Evolutionary conservation across 1,284 basidiomycete genomes (phyloP).

Genomic region (Neolentinus lepideus): DNA sequence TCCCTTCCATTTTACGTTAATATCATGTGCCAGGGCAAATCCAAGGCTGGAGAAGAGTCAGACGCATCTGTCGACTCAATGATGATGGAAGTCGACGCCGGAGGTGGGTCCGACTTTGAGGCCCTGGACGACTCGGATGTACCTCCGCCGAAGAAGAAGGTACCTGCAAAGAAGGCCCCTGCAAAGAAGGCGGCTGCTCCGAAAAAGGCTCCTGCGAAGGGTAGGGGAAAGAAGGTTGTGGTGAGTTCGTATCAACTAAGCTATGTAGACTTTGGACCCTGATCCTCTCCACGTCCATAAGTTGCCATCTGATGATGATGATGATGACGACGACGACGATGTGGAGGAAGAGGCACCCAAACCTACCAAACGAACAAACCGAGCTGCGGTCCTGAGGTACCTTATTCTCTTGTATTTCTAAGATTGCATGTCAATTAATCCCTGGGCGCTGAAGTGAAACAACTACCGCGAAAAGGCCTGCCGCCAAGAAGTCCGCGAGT

Average conservation of each 20-base stretch:
- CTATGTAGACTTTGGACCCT: neutral
- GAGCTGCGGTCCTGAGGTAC: constrained; percentile 59
- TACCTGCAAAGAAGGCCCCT: constrained; percentile 16
- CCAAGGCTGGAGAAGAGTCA: constrained; percentile 25
- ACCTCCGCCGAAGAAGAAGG: constrained; percentile 44
- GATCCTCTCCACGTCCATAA: neutral
- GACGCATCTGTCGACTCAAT: constrained; percentile 76
- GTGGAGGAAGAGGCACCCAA: constrained; percentile 45
- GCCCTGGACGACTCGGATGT: constrained; percentile 37
- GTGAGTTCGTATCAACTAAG: constrained; percentile 22
- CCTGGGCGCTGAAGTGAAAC: constrained; percentile 25
- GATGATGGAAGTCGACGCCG: constrained; percentile 55
- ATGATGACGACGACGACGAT: constrained; percentile 49
- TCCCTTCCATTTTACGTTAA: constrained; percentile 1
- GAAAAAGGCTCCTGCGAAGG: constrained; percentile 37
- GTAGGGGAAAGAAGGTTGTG: constrained; percentile 42
- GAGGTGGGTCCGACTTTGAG: constrained; percentile 19
- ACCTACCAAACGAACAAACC: constrained; percentile 47
- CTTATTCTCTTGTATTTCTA: constrained; percentile 10
- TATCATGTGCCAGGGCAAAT: constrained; percentile 12
- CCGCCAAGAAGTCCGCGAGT: constrained; percentile 45
- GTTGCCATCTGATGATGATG: neutral
- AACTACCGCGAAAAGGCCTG: constrained; percentile 47
- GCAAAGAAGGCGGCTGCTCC: constrained; percentile 26
- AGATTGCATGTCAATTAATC: constrained; percentile 10